Conservation (phyloP, 2,329 filamentous ascomycete genomes). For the Rutstroemia sp. region DNA sequence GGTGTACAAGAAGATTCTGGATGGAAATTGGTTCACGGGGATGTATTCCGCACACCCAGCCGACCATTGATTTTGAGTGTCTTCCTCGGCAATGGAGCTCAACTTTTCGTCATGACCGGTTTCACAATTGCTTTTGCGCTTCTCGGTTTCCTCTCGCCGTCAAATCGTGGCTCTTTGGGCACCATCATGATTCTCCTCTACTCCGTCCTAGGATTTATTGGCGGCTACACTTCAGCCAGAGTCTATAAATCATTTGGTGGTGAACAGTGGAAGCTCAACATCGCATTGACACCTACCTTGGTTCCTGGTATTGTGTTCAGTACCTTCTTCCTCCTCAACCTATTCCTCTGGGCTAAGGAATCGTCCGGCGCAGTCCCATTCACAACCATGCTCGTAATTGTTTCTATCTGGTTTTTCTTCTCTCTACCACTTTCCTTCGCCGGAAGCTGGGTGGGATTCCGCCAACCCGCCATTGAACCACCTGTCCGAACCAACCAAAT, state of each 20-base stretch:
- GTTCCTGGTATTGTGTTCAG: slow-evolving; percentile 82
- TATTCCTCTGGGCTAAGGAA: slow-evolving; percentile 91
- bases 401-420: slow-evolving; percentile 95
- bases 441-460: slow-evolving; percentile 92
- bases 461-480: slow-evolving; percentile 59
- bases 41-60: slow-evolving; percentile 86
- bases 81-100: slow-evolving; percentile 85
- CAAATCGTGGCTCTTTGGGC: slow-evolving; percentile 87
- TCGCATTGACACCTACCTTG: slow-evolving; percentile 76
- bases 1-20: slow-evolving; percentile 96
- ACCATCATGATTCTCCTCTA: slow-evolving; percentile 92
- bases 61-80: slow-evolving; percentile 79
- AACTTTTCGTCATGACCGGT: slow-evolving; percentile 96
- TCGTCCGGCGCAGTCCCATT: slow-evolving; percentile 94
- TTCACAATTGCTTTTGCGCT: slow-evolving; percentile 91
- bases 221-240: slow-evolving; percentile 81
- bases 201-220: slow-evolving; percentile 85
- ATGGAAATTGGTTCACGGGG: slow-evolving; percentile 96
- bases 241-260: slow-evolving; percentile 94
- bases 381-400: slow-evolving; percentile 89
- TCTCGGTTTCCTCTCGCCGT: slow-evolving; percentile 89
- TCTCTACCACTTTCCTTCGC: slow-evolving; percentile 84
- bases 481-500: slow-evolving; percentile 97
- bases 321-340: slow-evolving; percentile 86
- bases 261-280: slow-evolving; percentile 91